Evolutionary conservation across 768 basidiomycete genomes (phyloP).

Genomic region (Rhodocollybia butyracea): DNA sequence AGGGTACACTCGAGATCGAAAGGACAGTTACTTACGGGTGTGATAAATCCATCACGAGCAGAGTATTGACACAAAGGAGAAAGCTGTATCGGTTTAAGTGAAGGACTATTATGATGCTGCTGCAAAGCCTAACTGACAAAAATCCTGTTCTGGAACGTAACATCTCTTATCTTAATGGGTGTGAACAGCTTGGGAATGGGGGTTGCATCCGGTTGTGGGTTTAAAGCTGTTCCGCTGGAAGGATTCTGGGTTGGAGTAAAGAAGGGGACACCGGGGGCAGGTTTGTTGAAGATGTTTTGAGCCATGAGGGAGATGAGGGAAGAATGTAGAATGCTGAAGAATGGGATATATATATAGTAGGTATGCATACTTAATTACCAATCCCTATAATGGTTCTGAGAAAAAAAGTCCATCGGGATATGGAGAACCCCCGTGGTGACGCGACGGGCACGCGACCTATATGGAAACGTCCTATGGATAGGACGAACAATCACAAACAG

Average conservation of each 20-base stretch:
- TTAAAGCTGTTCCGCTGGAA: conserved; percentile 35
- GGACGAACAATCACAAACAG: no score
- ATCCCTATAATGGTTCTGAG: no score
- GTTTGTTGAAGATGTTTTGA: conserved; percentile 3
- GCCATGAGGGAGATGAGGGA: no score
- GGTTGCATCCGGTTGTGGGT: conserved; percentile 33
- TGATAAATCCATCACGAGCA: conserved; percentile 47
- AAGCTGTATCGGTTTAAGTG: conserved; percentile 24
- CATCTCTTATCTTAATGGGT: conserved; percentile 51
- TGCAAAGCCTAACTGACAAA: conserved; percentile 32
- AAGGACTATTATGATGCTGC: not conserved
- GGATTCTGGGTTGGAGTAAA: conserved; percentile 40
- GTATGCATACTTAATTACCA: no score
- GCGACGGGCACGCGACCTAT: no score
- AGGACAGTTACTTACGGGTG: no score
- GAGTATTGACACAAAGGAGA: conserved; percentile 65
- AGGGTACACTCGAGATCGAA: no score
- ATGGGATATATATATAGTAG: no score
- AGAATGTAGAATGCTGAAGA: no score
- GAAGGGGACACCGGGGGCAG: conserved; percentile 34
- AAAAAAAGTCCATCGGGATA: no score
- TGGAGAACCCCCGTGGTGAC: no score
- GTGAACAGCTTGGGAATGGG: conserved; percentile 46
- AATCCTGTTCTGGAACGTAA: conserved; percentile 53
- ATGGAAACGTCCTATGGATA: no score